These are phyloP conservation scores for Cryptococcus sp. DNA, from an alignment of 1,284 basidiomycete species.

Conservation along the genomic window DNA sequence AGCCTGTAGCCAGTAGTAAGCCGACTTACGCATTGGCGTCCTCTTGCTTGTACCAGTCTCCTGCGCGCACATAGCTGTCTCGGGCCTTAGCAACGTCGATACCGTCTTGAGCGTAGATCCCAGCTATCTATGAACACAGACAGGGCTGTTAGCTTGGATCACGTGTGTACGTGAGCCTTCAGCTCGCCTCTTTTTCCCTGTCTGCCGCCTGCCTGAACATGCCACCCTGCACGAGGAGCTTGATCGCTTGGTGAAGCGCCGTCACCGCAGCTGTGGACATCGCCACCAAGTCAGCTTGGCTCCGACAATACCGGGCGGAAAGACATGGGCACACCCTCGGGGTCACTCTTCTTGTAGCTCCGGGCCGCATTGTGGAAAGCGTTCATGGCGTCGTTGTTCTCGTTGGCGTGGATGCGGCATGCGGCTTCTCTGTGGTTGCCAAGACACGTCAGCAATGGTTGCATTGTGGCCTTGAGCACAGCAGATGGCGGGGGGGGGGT, in stretches of 20 bases:
- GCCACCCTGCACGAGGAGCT: conserved; percentile 76
- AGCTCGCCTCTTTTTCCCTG: conserved; percentile 74
- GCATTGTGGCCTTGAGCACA: background rate
- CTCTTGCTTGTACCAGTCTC: conserved; percentile 97
- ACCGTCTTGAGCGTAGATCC: conserved; percentile 76
- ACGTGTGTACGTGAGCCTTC: background rate
- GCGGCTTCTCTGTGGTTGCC: conserved; percentile 64
- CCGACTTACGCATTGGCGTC: conserved; percentile 83
- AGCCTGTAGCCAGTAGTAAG: background rate
- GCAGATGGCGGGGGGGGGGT: background rate
- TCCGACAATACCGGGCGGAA: background rate
- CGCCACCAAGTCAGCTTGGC: conserved; percentile 6
- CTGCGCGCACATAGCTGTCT: conserved; percentile 87
- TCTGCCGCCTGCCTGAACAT: conserved; percentile 97
- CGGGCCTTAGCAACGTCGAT: conserved; percentile 59
- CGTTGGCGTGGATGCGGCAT: conserved; percentile 79
- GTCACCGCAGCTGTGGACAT: conserved; percentile 74
- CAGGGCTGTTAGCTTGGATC: background rate
- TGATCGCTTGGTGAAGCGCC: conserved; percentile 81
- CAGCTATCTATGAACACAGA: conserved; percentile 63
- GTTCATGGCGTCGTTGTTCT: conserved; percentile 87
- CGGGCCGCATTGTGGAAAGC: conserved; percentile 97
- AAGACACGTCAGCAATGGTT: background rate
- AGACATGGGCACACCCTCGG: conserved; percentile 62
- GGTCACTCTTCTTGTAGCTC: conserved; percentile 82